Percentiles rank a stretch among this genome's conserved stretches.
phyloP scores from a whole-genome alignment of 2,329 filamentous ascomycete species.

The Colletotrichum orchidophilum region DNA sequence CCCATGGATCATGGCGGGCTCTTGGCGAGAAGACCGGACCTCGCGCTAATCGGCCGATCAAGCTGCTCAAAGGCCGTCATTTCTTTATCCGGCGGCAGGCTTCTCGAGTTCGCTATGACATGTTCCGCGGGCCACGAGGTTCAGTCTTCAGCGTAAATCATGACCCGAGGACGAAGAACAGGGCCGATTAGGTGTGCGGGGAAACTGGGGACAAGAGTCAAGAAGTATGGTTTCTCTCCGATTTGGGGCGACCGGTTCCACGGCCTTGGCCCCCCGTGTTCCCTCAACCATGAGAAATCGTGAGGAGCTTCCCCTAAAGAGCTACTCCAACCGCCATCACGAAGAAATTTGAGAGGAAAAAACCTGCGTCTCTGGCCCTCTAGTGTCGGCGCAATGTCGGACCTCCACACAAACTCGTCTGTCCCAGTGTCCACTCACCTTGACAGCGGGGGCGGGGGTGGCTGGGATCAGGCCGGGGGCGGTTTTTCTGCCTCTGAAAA shows the following conservation, averaged over 20 bases:
- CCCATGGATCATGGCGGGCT: background rate
- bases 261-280: background rate
- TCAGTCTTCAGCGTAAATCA: background rate
- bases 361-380: background rate
- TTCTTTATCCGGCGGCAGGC: slow-evolving; percentile 24
- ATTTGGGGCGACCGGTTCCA: slow-evolving; percentile 18
- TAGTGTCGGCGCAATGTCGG: slow-evolving; percentile 31
- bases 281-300: background rate
- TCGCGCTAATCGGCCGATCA: slow-evolving; percentile 5
- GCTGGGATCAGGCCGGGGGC: slow-evolving; percentile 7
- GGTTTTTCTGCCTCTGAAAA: background rate
- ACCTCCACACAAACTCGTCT: slow-evolving; percentile 20
- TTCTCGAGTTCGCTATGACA: background rate
- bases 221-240: slow-evolving; percentile 17
- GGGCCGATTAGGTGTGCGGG: slow-evolving; percentile 30
- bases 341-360: slow-evolving; percentile 1
- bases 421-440: slow-evolving; percentile 3
- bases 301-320: slow-evolving; percentile 10
- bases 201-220: slow-evolving; percentile 16
- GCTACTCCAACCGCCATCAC: slow-evolving; percentile 20
- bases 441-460: slow-evolving; percentile 20
- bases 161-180: slow-evolving; percentile 14
- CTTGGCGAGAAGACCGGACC: background rate
- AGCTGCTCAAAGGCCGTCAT: slow-evolving; percentile 2
- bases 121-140: background rate